These are phyloP conservation scores for Wickerhamomyces queroliae DNA, from an alignment of 805 yeast species.

Conservation along the genomic window DNA sequence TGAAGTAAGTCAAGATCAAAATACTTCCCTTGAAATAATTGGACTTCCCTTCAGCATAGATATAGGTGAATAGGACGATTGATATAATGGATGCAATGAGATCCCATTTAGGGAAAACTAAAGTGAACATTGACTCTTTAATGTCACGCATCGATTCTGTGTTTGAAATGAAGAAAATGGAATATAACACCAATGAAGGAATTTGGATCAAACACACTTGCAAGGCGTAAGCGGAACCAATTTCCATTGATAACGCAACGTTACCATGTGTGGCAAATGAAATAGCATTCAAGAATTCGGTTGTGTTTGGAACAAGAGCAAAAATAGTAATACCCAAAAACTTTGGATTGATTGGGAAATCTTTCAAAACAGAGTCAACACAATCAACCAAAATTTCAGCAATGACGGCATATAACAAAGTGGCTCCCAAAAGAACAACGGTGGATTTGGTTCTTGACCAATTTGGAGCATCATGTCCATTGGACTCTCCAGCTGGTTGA, in stretches of 20 bases:
- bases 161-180: slow-evolving; percentile 44
- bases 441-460: slow-evolving; percentile 89
- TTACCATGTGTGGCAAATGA: slow-evolving; percentile 96
- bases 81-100: slow-evolving; percentile 78
- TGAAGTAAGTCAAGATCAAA: slow-evolving; percentile 69
- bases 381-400: slow-evolving; percentile 93
- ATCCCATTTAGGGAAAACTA: slow-evolving; percentile 96
- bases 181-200: slow-evolving; percentile 80
- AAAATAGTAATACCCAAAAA: slow-evolving; percentile 90
- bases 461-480: slow-evolving; percentile 95
- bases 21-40: slow-evolving; percentile 95
- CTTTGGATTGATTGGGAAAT: slow-evolving; percentile 83
- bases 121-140: slow-evolving; percentile 53
- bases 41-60: slow-evolving; percentile 94
- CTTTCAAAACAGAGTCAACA: slow-evolving; percentile 78
- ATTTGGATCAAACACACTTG: slow-evolving; percentile 93
- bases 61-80: slow-evolving; percentile 84
- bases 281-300: slow-evolving; percentile 94
- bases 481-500: slow-evolving; percentile 10
- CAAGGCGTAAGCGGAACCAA: slow-evolving; percentile 94
- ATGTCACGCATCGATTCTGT: slow-evolving; percentile 24
- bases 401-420: slow-evolving; percentile 82
- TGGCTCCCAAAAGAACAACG: slow-evolving; percentile 75
- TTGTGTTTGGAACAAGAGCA: slow-evolving; percentile 94
- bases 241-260: slow-evolving; percentile 94